Evolutionary conservation across 148 eudicot species (phyloP), one percentile per base, ranked within the genome.

Genomic region (Fagopyrum tataricum): DNA sequence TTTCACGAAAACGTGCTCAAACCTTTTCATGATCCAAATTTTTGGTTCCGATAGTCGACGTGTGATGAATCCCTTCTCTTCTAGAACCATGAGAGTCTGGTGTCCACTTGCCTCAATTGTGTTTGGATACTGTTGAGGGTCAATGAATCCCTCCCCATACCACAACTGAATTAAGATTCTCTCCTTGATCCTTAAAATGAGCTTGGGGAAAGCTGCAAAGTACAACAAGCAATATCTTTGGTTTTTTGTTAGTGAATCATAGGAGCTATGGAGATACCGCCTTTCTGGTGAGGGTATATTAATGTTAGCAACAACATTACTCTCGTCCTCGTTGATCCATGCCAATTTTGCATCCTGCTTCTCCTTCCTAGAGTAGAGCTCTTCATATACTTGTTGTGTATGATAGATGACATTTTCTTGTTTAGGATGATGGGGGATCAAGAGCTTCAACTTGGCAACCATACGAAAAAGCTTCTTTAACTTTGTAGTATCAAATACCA

Each of bases 121-220:
- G 14, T 24, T 62, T 9, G 39, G 15, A 4, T 52, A 15, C 18
- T n/a, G 56, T 7, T 52, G 23, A 23, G 79, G 77, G 66, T 44
- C 62, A 6, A 85, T 76, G 44, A 82, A 80, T 13, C 80, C 85
- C 41, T 85, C 85, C 6, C 77, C 85, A 18, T 80, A 72, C 88
- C 88, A 85, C 85, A 82, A 82, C 56, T 80, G 78, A 1, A 80
- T 5, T 69, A 80, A 51, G 6, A 74, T n/a, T 72, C 80, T 82
- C 61, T 79, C 76, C 83, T 75, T 80, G 20, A 75, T 47, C 31
- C 11, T 48, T 48, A 10, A 24, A n/a, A 17, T 23, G 69, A 13
- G 2, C 7, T 6, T 1, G 40, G 70, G 70, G 40, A 67, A 67
- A 42, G 40, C 23, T 12, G 70, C 17, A 67, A 67, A 67, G 14